Conservation (phyloP, 345 rosid genomes). For the Rhizophora apiculata region DNA sequence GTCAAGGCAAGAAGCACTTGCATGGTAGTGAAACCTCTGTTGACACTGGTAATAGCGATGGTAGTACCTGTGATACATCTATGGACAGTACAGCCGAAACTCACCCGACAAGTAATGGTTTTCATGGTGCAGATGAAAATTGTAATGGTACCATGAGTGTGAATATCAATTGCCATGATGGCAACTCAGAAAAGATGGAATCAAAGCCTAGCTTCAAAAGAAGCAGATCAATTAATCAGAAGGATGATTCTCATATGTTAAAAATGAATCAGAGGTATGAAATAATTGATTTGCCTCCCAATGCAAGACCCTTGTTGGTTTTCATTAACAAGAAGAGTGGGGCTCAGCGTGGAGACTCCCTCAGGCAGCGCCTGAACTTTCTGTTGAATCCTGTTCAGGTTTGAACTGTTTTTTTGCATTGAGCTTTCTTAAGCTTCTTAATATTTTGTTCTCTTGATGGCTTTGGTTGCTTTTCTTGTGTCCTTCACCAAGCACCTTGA, state of each 20-base stretch:
- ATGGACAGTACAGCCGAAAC: slow-evolving; percentile 58
- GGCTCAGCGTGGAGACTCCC: slow-evolving; percentile 70
- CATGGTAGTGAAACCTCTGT: slow-evolving; percentile 56
- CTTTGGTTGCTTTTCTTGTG: not conserved
- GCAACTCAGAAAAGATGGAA: slow-evolving; percentile 46
- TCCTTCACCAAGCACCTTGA: not conserved
- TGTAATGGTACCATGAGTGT: slow-evolving; percentile 39
- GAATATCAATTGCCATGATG: slow-evolving; percentile 34
- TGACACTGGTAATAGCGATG: slow-evolving; percentile 48
- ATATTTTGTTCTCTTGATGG: not conserved
- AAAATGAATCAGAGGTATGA: slow-evolving; percentile 75
- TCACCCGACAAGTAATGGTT: slow-evolving; percentile 41
- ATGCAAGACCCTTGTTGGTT: slow-evolving; percentile 71
- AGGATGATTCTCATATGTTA: slow-evolving; percentile 67
- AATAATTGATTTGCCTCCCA: slow-evolving; percentile 49
- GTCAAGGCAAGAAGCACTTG: slow-evolving; percentile 78
- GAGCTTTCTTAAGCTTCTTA: not conserved
- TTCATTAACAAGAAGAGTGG: slow-evolving; percentile 83
- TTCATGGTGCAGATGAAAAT: slow-evolving; percentile 42
- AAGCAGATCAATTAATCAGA: slow-evolving; percentile 64
- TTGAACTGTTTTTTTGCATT: not conserved
- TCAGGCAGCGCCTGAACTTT: slow-evolving; percentile 66
- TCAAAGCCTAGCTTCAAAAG: slow-evolving; percentile 50
- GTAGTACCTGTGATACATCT: slow-evolving; percentile 50
- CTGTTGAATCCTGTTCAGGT: slow-evolving; percentile 80